Conservation (phyloP, 1,284 basidiomycete genomes). For the Naganishia liquefaciens region DNA sequence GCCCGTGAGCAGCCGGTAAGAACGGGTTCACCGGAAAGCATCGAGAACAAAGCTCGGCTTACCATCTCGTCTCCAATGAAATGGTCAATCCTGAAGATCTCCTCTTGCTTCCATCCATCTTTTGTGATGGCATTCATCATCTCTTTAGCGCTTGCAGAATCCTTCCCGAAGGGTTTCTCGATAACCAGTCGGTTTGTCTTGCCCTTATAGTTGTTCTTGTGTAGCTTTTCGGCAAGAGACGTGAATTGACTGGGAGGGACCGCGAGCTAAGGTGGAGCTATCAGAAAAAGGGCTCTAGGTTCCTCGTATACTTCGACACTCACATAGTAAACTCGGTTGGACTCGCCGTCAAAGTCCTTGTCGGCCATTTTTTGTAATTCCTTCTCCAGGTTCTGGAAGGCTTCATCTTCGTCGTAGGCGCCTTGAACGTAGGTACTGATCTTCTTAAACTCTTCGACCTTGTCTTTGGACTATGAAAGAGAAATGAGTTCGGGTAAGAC, state of each 20-base stretch:
- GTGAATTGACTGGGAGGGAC: conserved; percentile 33
- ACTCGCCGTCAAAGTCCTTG: conserved; percentile 32
- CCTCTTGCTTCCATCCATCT: conserved; percentile 34
- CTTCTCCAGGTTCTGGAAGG: conserved; percentile 34
- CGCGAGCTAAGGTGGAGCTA: conserved; percentile 24
- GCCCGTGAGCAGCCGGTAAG: background rate
- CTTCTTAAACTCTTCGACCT: conserved; percentile 34
- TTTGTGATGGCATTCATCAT: conserved; percentile 36
- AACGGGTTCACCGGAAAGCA: background rate
- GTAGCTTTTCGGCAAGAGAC: conserved; percentile 26
- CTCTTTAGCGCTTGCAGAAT: conserved; percentile 33
- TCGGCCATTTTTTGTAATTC: conserved; percentile 32
- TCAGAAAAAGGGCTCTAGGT: background rate
- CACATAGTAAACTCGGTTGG: conserved; percentile 33
- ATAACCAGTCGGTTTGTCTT: conserved; percentile 34
- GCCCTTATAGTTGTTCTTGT: conserved; percentile 33
- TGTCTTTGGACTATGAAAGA: conserved; percentile 24
- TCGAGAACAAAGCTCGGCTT: background rate
- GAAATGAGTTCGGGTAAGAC: background rate
- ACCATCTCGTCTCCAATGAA: conserved; percentile 34
- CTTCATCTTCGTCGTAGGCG: conserved; percentile 34
- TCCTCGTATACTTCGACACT: background rate
- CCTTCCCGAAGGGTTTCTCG: conserved; percentile 38
- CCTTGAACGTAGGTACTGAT: conserved; percentile 31
- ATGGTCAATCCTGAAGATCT: conserved; percentile 34